Percentiles rank a stretch among this genome's conserved stretches.
Conservation (phyloP, 345 rosid species). For the Luvunga scandens region DNA sequence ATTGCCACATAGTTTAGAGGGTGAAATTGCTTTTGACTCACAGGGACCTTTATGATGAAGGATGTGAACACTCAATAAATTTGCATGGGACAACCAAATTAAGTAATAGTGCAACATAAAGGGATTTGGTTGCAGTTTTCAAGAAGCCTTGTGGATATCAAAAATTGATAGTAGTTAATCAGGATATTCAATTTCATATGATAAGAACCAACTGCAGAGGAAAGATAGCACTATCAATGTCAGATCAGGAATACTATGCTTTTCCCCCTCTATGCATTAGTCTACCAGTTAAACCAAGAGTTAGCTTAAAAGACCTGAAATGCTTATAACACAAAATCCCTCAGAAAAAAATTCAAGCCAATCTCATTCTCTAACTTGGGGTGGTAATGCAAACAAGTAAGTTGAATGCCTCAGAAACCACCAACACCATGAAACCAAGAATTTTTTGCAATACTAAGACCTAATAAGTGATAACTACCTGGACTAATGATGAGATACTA, state of each 20-base stretch:
- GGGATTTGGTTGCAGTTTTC: background rate
- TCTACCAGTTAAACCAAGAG: background rate
- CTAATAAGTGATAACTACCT: background rate
- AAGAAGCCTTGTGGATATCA: background rate
- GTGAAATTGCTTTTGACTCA: no score
- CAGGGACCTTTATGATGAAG: no score
- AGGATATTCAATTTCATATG: no score
- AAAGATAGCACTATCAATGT: background rate
- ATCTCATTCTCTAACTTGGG: background rate
- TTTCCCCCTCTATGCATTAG: background rate
- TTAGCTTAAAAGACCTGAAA: background rate
- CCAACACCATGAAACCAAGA: background rate
- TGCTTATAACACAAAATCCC: background rate
- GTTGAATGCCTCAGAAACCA: no score
- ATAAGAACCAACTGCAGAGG: background rate
- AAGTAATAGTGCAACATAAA: no score
- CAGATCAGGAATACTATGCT: background rate
- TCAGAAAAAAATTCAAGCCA: no score
- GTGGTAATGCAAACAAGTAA: background rate
- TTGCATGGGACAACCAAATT: no score
- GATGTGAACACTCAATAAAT: no score
- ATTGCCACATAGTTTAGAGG: no score
- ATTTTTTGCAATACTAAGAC: background rate
- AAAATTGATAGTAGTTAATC: background rate
- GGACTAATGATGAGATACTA: background rate